phyloP scores from a whole-genome alignment of 768 basidiomycete genomes.

The Boletus insuetus region DNA sequence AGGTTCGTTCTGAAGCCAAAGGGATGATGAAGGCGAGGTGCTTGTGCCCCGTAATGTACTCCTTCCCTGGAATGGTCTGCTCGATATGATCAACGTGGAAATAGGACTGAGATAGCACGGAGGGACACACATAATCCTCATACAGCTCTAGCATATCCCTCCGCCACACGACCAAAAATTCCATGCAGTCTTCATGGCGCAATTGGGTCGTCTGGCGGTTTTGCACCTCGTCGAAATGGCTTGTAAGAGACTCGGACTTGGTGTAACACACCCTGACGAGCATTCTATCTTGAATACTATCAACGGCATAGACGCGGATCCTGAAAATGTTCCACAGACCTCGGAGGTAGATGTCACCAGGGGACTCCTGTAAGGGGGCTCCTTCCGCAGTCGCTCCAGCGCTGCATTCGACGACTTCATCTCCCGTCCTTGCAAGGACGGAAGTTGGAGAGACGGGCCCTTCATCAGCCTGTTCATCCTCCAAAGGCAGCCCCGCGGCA shows the following conservation, averaged over 20 bases:
- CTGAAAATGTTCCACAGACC: constrained; percentile 44
- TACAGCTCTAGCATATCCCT: constrained; percentile 79
- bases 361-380: constrained; percentile 19
- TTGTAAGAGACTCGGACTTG: constrained; percentile 46
- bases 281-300: constrained; percentile 72
- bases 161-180: constrained; percentile 86
- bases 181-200: constrained; percentile 66
- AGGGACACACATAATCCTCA: constrained; percentile 69
- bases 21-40: constrained; percentile 79
- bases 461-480: constrained; percentile 18
- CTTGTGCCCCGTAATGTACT: constrained; percentile 69
- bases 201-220: constrained; percentile 64
- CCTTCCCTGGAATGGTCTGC: constrained; percentile 64
- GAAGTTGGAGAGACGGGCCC: constrained; percentile 53
- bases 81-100: constrained; percentile 5
- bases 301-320: constrained; percentile 3
- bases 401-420: constrained; percentile 58
- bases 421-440: constrained; percentile 63
- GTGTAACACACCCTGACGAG: constrained; percentile 73
- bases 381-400: constrained; percentile 50
- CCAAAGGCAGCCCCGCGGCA: background rate
- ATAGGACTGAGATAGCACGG: background rate
- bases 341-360: constrained; percentile 66
- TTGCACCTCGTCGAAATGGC: constrained; percentile 61
- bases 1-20: constrained; percentile 56